Evolutionary conservation across 2,329 filamentous ascomycete species (phyloP).

Genomic region (Ophioceras dolichostomum): DNA sequence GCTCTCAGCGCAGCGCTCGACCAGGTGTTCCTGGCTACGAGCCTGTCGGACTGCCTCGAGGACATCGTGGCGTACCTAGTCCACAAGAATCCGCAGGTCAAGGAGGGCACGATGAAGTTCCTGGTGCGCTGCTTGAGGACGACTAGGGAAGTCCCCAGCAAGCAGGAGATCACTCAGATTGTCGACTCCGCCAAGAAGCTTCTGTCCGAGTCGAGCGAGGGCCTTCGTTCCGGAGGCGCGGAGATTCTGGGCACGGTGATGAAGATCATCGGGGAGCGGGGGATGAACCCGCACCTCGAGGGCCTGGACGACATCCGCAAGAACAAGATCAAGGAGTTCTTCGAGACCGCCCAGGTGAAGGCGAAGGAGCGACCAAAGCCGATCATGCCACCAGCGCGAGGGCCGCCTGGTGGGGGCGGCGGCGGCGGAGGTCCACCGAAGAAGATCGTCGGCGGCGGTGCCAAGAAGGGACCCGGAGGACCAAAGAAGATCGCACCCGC

Average conservation of each 20-base stretch:
- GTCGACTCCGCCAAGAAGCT: slow-evolving; percentile 86
- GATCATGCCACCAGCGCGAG: slow-evolving; percentile 37
- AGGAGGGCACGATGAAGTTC: slow-evolving; percentile 89
- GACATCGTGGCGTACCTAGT: slow-evolving; percentile 75
- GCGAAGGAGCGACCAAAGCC: slow-evolving; percentile 89
- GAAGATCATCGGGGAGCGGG: slow-evolving; percentile 96
- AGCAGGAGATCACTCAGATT: slow-evolving; percentile 71
- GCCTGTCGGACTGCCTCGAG: slow-evolving; percentile 75
- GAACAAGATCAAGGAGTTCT: slow-evolving; percentile 89
- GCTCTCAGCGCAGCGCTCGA: slow-evolving; percentile 80
- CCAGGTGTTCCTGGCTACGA: slow-evolving; percentile 50
- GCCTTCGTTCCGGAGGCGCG: slow-evolving; percentile 74
- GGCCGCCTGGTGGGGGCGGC: slow-evolving; percentile 35
- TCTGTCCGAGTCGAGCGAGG: slow-evolving; percentile 78
- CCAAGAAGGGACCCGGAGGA: slow-evolving; percentile 34
- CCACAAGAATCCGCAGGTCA: slow-evolving; percentile 96
- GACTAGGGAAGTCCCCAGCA: slow-evolving; percentile 71
- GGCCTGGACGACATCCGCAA: slow-evolving; percentile 93
- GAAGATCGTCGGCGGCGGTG: slow-evolving; percentile 23
- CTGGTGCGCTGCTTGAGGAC: slow-evolving; percentile 77
- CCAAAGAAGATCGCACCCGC: slow-evolving; percentile 30
- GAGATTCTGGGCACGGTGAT: slow-evolving; percentile 89
- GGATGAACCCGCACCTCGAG: slow-evolving; percentile 87
- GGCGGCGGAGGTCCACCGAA: slow-evolving; percentile 35
- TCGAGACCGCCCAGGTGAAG: slow-evolving; percentile 70